Evolutionary conservation across 257 asterid species (phyloP).

Genomic region (Ligustrum vulgare): DNA sequence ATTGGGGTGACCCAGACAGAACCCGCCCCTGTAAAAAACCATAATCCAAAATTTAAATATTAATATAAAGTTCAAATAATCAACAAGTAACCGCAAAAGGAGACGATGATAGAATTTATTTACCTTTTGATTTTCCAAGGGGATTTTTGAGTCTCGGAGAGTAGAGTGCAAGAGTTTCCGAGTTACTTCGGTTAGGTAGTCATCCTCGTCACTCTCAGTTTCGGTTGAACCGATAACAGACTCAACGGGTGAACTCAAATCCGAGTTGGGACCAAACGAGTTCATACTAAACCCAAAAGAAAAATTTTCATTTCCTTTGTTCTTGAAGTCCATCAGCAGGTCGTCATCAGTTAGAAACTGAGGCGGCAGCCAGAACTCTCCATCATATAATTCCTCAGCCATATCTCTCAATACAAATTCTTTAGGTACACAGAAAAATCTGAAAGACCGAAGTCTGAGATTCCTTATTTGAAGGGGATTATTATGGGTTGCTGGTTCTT

Average conservation of each 20-base stretch:
- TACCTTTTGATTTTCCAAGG: slow-evolving; percentile 29
- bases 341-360: slow-evolving; percentile 52
- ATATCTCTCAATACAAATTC: background rate
- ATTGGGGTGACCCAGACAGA: slow-evolving; percentile 43
- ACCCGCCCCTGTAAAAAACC: slow-evolving; percentile 20
- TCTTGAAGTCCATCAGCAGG: slow-evolving; percentile 30
- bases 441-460: background rate
- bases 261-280: slow-evolving; percentile 23
- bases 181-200: slow-evolving; percentile 32
- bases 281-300: slow-evolving; percentile 14
- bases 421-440: background rate
- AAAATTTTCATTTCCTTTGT: background rate
- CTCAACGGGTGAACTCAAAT: slow-evolving; percentile 41
- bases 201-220: slow-evolving; percentile 45
- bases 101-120: background rate
- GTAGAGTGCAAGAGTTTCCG: slow-evolving; percentile 25
- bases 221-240: slow-evolving; percentile 33
- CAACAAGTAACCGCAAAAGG: too few relatives aligned
- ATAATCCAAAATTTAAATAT: background rate
- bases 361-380: slow-evolving; percentile 45
- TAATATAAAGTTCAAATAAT: background rate
- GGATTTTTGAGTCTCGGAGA: slow-evolving; percentile 18
- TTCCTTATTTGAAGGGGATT: background rate
- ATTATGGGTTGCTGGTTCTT: slow-evolving; percentile 31
- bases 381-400: slow-evolving; percentile 43